Evolutionary conservation across 371 early-diverging fungal species (phyloP), one percentile per base, ranked within the genome.

Genomic region (Polyrhizophydium stewartii): DNA sequence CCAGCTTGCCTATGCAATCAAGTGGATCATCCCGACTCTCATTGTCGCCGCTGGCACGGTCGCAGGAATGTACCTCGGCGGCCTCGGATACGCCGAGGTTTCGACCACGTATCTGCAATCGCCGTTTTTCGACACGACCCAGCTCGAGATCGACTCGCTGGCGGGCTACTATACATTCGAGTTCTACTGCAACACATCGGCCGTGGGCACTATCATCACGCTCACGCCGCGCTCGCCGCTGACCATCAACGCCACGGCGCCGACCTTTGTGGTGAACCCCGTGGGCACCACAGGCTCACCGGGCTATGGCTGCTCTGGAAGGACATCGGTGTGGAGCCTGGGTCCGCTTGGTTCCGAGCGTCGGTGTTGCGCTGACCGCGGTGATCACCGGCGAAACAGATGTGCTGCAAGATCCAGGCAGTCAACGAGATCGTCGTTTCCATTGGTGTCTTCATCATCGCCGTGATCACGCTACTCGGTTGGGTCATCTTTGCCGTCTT

Each of bases 401-500:
- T 7, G 51, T 58, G 35, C 58, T 68, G 49, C 49, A 28, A 10
- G 3, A 3, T 47, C 7, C 10, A 3, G 28, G 49, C 49, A 22
- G 51, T 40, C 43, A 55, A 62, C 31, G 55, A 66, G 41, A 70
- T 76, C 22, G 59, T 55, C 30, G 81, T 84, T 3, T 75, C 75
- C 1, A 61, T 66, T 49, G 63, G 78, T 3, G 76, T 84, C 19
- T 82, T 75, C 61, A 70, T 76, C 13, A 67, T 84, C n/a, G 84
- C 82, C 17, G 61, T 80, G 17, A 64, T 75, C 3, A 62, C 77
- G 1, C 58, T 82, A 19, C 50, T 76, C 12, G 84, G 82, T 10
- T 84, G 82, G 82, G 30, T 80, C 38, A 59, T 81, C n/a, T 78
- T 84, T 56, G 52, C 79, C 28, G 58, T 78, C 17, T 84, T 84